Evolutionary conservation across 805 yeast genomes (phyloP).

Genomic region (Nakazawaea anatomiae): DNA sequence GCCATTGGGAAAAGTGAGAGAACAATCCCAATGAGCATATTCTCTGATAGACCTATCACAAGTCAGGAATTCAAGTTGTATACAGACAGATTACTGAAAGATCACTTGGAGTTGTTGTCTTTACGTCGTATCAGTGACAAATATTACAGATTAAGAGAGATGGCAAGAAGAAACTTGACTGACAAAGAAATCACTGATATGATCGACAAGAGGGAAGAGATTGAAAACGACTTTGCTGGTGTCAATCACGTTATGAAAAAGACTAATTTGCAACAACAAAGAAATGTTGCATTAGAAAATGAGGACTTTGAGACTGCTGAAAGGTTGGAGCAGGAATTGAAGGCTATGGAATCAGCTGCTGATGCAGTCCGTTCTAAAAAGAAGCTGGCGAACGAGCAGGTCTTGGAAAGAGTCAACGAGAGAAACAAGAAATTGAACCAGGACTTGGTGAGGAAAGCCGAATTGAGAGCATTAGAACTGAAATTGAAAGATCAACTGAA

Average conservation of each 20-base stretch:
- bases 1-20: constrained; percentile 78
- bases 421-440: constrained; percentile 82
- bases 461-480: constrained; percentile 52
- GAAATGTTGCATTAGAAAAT: constrained; percentile 67
- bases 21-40: constrained; percentile 68
- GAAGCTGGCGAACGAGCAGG: constrained; percentile 24
- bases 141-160: constrained; percentile 50
- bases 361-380: constrained; percentile 20
- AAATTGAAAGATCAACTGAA: constrained; percentile 38
- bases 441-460: constrained; percentile 74
- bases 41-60: constrained; percentile 73
- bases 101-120: constrained; percentile 54
- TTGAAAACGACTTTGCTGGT: constrained; percentile 52
- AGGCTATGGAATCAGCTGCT: constrained; percentile 24
- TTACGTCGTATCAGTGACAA: constrained; percentile 60
- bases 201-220: constrained; percentile 64
- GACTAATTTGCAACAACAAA: constrained; percentile 63
- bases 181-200: constrained; percentile 72
- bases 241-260: constrained; percentile 74
- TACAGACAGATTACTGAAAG: constrained; percentile 51
- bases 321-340: constrained; percentile 41
- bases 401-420: constrained; percentile 70
- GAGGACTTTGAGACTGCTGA: constrained; percentile 38
- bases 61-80: constrained; percentile 72
- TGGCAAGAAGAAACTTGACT: constrained; percentile 63